A percentile compares a stretch with the other conserved stretches of the same genome.
Conservation (phyloP, 257 asterid species). For the Fraxinus anomala region DNA sequence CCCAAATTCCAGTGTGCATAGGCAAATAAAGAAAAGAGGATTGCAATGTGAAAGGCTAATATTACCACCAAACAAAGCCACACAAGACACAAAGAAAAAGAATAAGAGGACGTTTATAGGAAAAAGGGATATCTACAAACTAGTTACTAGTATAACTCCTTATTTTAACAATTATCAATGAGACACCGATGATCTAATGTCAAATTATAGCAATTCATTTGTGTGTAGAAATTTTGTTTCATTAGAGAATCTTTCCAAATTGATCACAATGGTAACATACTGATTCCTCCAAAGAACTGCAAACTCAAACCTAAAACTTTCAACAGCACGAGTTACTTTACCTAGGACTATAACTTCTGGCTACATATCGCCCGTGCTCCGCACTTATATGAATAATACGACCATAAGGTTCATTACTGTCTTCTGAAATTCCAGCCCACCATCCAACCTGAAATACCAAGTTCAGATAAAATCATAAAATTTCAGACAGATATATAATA, state of each 20-base stretch:
- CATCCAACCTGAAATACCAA: constrained; percentile 83
- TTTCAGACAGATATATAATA: constrained; percentile 3
- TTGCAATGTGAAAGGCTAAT: neutral
- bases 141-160: neutral
- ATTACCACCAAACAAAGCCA: neutral
- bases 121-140: neutral
- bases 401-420: constrained; percentile 75
- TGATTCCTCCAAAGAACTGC: constrained; percentile 4
- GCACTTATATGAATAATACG: constrained; percentile 82
- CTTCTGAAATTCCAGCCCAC: constrained; percentile 96
- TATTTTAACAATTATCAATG: neutral
- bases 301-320: constrained; percentile 16
- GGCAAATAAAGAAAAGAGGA: neutral
- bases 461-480: constrained; percentile 29
- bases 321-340: constrained; percentile 35
- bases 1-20: neutral
- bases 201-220: constrained; percentile 7
- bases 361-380: constrained; percentile 91
- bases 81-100: neutral
- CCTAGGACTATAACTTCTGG: constrained; percentile 94
- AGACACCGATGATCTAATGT: constrained; percentile 10
- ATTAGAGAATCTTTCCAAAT: constrained; percentile 13
- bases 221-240: constrained; percentile 4
- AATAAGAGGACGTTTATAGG: neutral
- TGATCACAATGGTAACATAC: neutral